A percentile compares a stretch with the other conserved stretches of the same genome.
phyloP scores from a whole-genome alignment of 495 filamentous ascomycete species.

The Xylaria bambusicola region DNA sequence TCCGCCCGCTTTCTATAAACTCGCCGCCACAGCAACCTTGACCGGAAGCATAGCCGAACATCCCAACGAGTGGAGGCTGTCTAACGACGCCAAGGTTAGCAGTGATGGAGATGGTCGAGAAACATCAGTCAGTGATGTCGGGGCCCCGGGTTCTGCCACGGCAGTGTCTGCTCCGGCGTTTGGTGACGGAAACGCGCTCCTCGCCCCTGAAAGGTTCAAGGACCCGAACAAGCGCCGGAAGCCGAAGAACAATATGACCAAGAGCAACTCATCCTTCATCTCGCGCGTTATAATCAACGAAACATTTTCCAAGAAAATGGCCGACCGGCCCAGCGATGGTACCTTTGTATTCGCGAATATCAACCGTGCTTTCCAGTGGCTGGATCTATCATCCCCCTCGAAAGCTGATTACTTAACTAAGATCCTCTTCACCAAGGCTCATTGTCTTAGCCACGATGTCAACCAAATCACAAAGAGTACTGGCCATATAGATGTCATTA shows the following conservation, averaged over 20 bases:
- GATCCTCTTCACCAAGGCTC: slow-evolving; percentile 93
- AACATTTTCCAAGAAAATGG: slow-evolving; percentile 69
- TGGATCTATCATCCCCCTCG: slow-evolving; percentile 56
- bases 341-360: slow-evolving; percentile 92
- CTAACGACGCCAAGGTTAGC: slow-evolving; percentile 55
- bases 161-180: slow-evolving; percentile 64
- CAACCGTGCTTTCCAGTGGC: slow-evolving; percentile 83
- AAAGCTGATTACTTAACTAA: slow-evolving; percentile 89
- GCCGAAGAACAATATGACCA: slow-evolving; percentile 95
- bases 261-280: slow-evolving; percentile 97
- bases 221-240: slow-evolving; percentile 79
- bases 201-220: slow-evolving; percentile 63
- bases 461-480: slow-evolving; percentile 78
- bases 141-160: slow-evolving; percentile 30
- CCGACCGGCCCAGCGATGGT: slow-evolving; percentile 76
- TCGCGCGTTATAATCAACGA: slow-evolving; percentile 94
- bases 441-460: slow-evolving; percentile 92
- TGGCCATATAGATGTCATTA: slow-evolving; percentile 83
- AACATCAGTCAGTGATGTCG: slow-evolving; percentile 42
- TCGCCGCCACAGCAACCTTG: slow-evolving; percentile 34
- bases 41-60: slow-evolving; percentile 60
- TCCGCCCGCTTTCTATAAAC: slow-evolving; percentile 56
- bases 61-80: slow-evolving; percentile 61
- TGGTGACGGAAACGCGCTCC: slow-evolving; percentile 81
- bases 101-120: slow-evolving; percentile 49